These are phyloP conservation scores for Fraxinus albicans DNA, from an alignment of 305 asterid species.

Conservation along the genomic window DNA sequence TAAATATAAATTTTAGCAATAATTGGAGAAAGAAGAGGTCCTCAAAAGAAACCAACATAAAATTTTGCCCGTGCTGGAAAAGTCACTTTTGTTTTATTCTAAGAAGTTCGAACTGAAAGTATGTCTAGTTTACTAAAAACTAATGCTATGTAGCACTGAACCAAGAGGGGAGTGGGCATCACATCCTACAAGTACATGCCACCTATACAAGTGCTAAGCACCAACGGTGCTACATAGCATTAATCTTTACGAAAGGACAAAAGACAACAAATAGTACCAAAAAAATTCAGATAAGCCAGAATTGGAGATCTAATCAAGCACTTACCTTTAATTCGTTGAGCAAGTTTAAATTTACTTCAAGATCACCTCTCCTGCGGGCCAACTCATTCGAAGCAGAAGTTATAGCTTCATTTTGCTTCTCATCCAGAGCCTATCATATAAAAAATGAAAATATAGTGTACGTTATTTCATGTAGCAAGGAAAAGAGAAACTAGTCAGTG, in stretches of 20 bases:
- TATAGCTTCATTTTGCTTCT: constrained; percentile 87
- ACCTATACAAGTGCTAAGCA: not conserved
- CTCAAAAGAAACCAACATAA: not conserved
- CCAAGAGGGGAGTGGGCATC: not conserved
- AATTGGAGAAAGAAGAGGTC: not conserved
- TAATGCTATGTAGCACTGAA: not conserved
- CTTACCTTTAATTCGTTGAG: constrained; percentile 84
- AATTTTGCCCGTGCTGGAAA: not conserved
- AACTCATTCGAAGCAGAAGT: constrained; percentile 80
- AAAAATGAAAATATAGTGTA: constrained; percentile 10
- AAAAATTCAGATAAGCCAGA: not conserved
- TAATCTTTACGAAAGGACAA: not conserved
- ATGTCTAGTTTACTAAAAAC: not conserved
- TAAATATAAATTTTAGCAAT: not conserved
- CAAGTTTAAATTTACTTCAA: constrained; percentile 88
- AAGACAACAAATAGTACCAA: not conserved
- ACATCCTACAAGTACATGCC: not conserved
- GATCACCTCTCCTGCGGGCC: constrained; percentile 85
- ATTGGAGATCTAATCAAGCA: constrained; percentile 16
- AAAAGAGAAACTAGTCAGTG: not conserved
- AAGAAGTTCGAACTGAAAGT: not conserved
- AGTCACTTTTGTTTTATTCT: not conserved
- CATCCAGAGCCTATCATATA: constrained; percentile 78
- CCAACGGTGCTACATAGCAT: not conserved
- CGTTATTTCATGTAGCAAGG: constrained; percentile 17